phyloP scores from a whole-genome alignment of 192 early-diverging fungal species.

The Phlyctochytrium arcticum region DNA sequence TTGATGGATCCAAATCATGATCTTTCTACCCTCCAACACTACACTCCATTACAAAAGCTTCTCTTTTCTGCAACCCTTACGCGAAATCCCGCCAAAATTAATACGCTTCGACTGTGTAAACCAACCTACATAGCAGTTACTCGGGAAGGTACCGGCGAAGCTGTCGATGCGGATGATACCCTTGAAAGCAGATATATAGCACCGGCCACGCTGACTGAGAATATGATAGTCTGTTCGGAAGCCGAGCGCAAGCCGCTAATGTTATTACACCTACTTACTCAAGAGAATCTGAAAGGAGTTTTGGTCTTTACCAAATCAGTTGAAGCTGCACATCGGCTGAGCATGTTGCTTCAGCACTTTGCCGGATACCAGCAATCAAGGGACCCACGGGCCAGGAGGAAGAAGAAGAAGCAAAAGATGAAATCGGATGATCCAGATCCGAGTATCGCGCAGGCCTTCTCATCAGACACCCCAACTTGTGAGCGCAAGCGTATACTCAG shows the following conservation, averaged over 20 bases:
- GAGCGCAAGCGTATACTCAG: conserved; percentile 22
- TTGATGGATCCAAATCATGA: conserved; percentile 9
- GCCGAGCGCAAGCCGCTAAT: conserved; percentile 76
- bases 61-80: conserved; percentile 96
- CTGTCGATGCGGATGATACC: background rate
- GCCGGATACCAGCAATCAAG: too few species aligned
- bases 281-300: conserved; percentile 58
- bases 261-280: conserved; percentile 76
- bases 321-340: conserved; percentile 81
- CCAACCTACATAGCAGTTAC: conserved; percentile 82
- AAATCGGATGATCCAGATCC: conserved; percentile 30
- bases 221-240: conserved; percentile 59
- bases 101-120: conserved; percentile 69
- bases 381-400: too few species aligned
- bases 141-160: conserved; percentile 27
- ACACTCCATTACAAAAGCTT: conserved; percentile 75
- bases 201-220: conserved; percentile 65
- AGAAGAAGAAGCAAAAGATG: background rate
- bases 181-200: conserved; percentile 28
- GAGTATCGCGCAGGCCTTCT: conserved; percentile 22
- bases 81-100: conserved; percentile 87
- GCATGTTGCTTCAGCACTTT: conserved; percentile 28
- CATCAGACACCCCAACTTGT: conserved; percentile 29
- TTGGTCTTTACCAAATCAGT: conserved; percentile 83
- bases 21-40: conserved; percentile 23